Base-by-base conservation (phyloP, 2,329 filamentous ascomycete species). In the Phyllachora maydis region DNA sequence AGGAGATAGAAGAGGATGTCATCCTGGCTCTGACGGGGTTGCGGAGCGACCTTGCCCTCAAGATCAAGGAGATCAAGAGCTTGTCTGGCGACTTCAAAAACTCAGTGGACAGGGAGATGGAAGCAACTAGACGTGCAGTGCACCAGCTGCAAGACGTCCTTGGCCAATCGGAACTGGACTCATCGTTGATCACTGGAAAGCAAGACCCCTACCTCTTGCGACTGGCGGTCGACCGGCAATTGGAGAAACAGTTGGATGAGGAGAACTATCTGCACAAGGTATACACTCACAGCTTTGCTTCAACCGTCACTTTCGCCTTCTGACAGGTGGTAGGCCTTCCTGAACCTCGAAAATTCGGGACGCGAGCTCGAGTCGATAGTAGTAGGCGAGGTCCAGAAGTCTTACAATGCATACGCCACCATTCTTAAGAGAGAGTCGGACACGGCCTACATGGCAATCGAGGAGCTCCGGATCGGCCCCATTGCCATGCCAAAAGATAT, bases 31-130 rank as follows among this genome's bases (percentile, higher is more conserved):
- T 98, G 26, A 81, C 73, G 3, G 82, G 82, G 1, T 54, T 98
- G 25, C 60, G 88, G 28, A 83, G 71, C 39, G 88, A 98, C 45
- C 56, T 98, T 11, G 75, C 76, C 30, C 81, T 90, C 45, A 98
- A 98, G 54, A 91, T 91, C 47, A 98, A 95, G 49, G 88, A 98
- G 50, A 98, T 98, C 53, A 92, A 91, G 52, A 74, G 70, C 34
- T 56, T 98, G 10, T 77, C 81, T 5, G 77, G 82, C 10, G 88
- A 98, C 46, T 98, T 98, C 52, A 92, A 92, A 51, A 98, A 92
- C 43, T 77, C 74, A 0, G 82, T 98, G 7, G 81, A 92, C 14
- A 92, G 85, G 51, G 88, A 95, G 47, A 85, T 91, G 55, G 83
- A 93, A 11, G 55, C 47, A 11, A 93, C 88, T 0, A 64, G 72